phyloP scores from a whole-genome alignment of 306 rosid species.

The Echinosophora koreensis region DNA sequence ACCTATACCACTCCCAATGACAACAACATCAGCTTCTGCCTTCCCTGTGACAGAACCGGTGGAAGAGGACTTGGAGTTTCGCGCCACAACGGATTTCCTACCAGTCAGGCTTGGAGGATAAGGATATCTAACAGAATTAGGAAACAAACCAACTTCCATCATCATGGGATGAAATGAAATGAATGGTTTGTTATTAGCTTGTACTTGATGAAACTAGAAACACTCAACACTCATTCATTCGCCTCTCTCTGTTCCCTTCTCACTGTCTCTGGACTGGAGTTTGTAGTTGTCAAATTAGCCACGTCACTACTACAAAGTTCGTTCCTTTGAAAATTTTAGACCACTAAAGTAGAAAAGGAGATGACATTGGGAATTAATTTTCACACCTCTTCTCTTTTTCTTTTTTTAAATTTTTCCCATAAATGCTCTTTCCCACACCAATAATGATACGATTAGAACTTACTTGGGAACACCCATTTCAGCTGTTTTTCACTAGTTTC shows the following conservation, averaged over 20 bases:
- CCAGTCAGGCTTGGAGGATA: constrained; percentile 19
- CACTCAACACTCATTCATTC: neutral
- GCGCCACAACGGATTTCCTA: constrained; percentile 53
- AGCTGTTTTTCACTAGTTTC: too few relatives aligned
- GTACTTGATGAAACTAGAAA: neutral
- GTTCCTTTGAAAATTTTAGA: neutral
- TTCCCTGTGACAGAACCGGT: constrained; percentile 51
- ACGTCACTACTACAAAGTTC: constrained; percentile 51
- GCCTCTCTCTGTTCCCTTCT: neutral
- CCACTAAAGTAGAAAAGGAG: neutral
- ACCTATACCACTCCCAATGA: constrained; percentile 89
- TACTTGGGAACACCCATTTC: too few relatives aligned
- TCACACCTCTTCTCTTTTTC: too few relatives aligned
- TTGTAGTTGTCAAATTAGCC: constrained; percentile 52
- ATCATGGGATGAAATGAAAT: constrained; percentile 27
- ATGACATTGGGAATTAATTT: too few relatives aligned
- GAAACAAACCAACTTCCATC: constrained; percentile 44
- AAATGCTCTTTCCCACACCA: too few relatives aligned
- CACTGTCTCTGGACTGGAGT: neutral
- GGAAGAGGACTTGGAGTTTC: constrained; percentile 43
- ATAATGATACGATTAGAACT: too few relatives aligned
- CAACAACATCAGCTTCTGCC: constrained; percentile 78
- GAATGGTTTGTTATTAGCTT: neutral
- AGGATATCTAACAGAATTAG: neutral
- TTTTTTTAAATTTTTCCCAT: too few relatives aligned